Conservation (phyloP, 2,329 filamentous ascomycete genomes). For the Clonostachys solani region DNA sequence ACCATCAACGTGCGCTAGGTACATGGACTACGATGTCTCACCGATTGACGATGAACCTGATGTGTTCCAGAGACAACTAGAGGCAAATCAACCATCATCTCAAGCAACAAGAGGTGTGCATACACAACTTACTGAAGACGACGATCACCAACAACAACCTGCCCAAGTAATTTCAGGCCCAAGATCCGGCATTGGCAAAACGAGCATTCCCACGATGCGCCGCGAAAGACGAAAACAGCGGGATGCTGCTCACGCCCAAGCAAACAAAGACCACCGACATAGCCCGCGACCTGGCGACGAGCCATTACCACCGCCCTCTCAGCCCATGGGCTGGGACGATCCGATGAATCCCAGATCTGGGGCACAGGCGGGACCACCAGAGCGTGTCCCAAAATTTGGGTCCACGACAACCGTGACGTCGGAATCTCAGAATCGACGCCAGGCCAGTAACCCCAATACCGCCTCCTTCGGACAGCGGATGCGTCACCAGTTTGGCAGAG, state of each 20-base stretch:
- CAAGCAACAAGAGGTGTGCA: slow-evolving; percentile 2
- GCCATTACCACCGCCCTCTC: slow-evolving; percentile 13
- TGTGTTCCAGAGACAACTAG: slow-evolving; percentile 21
- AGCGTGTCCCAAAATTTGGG: not conserved
- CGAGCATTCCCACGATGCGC: slow-evolving; percentile 47
- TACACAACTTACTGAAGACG: slow-evolving; percentile 9
- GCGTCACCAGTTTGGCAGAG: slow-evolving; percentile 21
- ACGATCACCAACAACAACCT: slow-evolving; percentile 1
- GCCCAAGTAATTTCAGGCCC: not conserved
- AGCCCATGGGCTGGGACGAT: slow-evolving; percentile 1
- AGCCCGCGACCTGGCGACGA: not conserved
- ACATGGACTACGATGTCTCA: slow-evolving; percentile 20
- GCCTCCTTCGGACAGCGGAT: slow-evolving; percentile 25
- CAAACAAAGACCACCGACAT: not conserved
- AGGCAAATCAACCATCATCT: slow-evolving; percentile 7
- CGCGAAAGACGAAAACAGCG: slow-evolving; percentile 42
- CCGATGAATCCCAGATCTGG: not conserved
- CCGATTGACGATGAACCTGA: slow-evolving; percentile 44
- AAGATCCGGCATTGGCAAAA: slow-evolving; percentile 20
- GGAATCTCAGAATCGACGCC: slow-evolving; percentile 11
- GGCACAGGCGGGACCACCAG: not conserved
- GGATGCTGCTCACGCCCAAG: slow-evolving; percentile 21
- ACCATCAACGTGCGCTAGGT: not conserved
- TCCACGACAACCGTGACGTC: slow-evolving; percentile 13
- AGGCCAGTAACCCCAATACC: slow-evolving; percentile 13